Base-by-base conservation (phyloP, 192 early-diverging fungal genomes). In the Allomyces macrogynus region DNA sequence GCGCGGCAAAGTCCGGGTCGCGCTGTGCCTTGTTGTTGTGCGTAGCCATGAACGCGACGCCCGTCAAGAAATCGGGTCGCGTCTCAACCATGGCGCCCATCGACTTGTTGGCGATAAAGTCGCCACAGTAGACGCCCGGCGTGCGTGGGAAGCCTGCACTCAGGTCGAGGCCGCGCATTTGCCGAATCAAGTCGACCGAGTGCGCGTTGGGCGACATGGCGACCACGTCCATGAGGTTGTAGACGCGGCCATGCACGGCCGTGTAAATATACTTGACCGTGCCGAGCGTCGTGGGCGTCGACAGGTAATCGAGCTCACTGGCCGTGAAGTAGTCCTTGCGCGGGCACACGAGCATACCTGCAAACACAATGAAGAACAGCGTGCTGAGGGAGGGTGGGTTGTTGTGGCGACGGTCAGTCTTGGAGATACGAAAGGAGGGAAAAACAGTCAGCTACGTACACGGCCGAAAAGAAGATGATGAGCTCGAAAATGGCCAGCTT, bases 401-500 rank as follows among this genome's bases (percentile, higher is more conserved):
- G n/a, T n/a, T n/a, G n/a, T n/a, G 32, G 32, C 32, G 32, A 40
- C 7, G 32, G 32, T 40, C 32, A 40, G 32, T 8, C 32, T 40
- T 40, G 32, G 7, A 40, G 3, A 8, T 0, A 40, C 32, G 7
- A 40, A 40, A 3, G 8, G 3, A 8, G 32, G 32, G 32, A 40
- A 40, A 8, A 40, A 3, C 3, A 40, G 32, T 40, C 32, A 40
- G 32, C 32, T 7, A 40, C 32, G 32, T 40, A 40, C 32, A 40
- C 72, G 14, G 68, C 79, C 23, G 87, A 89, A 64, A 93, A 70
- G 61, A 90, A 80, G 23, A 86, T 75, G 44, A 95, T 90, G 65
- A 97, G 72, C 66, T 88, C 67, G 69, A 89, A 92, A 25, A 99
- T 77, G 1, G 96, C 89, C 11, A 95, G 78, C 73, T 99, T 97